Evolutionary conservation across 495 filamentous ascomycete genomes (phyloP), one percentile per base, ranked within the genome.

Genomic region (Podospora comata): DNA sequence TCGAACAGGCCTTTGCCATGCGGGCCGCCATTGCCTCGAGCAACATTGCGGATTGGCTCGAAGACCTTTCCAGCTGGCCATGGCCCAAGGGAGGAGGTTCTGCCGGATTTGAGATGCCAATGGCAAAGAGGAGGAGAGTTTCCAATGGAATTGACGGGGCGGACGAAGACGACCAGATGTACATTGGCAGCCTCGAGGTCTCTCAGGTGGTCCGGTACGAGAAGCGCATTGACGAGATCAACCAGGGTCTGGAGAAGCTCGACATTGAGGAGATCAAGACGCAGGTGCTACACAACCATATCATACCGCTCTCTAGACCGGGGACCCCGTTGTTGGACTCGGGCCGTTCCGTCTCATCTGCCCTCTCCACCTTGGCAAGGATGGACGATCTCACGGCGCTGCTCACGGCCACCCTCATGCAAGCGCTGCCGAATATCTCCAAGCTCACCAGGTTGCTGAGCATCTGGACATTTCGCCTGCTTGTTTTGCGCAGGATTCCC

Each of bases 261-360:
- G 87, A 93, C 64, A 84, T 99, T 59, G 93, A 97, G 69, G 93
- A 96, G 71, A 87, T 98, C 72, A 97, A 97, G 80, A 86, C 84
- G 60, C 92, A 93, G 76, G 91, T 98, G 70, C 81, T 96, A 66
- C 88, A 90, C 82, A 90, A 89, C 67, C 90, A 95, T 81, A 86
- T 89, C 75, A 75, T 75, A 81, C 86, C 76, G 77, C 72, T 83
- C 81, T 86, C 76, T 74, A 80, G 75, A 75, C 80, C 80, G 71
- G 79, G 77, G 60, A 82, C 82, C 62, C 87, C 82, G 66, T 83
- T 86, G 67, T 79, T 82, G 59, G 85, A 77, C 65, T 72, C 79
- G 2, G 73, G 67, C 54, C 77, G 76, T 62, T 74, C 75, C 7
- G 55, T 77, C 34, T 55, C 74, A 56, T 85, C 79, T 76, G 79